Base-by-base conservation (phyloP, 805 yeast genomes). In the Yamadazyma sp. region DNA sequence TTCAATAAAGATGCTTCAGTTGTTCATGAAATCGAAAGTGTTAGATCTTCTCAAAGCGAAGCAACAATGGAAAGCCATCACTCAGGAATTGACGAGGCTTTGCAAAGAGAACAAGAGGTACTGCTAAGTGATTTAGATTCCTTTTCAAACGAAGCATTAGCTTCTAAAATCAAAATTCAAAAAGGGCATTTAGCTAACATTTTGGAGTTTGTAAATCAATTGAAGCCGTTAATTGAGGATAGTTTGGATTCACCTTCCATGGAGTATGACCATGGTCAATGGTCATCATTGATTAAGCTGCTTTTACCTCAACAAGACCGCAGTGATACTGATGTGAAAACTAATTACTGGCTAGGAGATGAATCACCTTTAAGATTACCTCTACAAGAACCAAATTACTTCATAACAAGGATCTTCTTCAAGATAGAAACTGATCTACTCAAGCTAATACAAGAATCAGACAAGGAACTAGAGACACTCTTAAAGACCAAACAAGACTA, bases 301-400 rank as follows among this genome's bases (percentile, higher is more conserved):
- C 29, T 22, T 22, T 11, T 17, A 10, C 30, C 19, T 13, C 14
- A 14, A 11, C 10, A 18, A 13, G 31, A 30, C n/a, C n/a, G n/a
- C n/a, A n/a, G n/a, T n/a, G n/a, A n/a, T n/a, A n/a, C n/a, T n/a
- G 16, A 19, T 8, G 14, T 13, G 7, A 39, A 61, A 27, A 43
- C 58, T 1, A 53, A 60, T 23, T 80, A 65, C 49, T 86, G 95
- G 95, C 45, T 86, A 2, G 69, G 82, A 6, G 77, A 76, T 2
- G 49, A 58, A 1, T 79, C 88, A 1, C 95, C 95, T 0, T 59
- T 86, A 27, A 66, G 82, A 29, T 75, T 72, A 36, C 93, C 93
- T 0, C 60, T 82, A 24, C 73, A 71, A 44, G 88, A 86, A 52
- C 78, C 88, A 0, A 75, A 77, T 38, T 84, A 75, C 48, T 71